These are phyloP conservation scores for Cystofilobasidium ferigula DNA, from an alignment of 768 basidiomycete species.

Conservation along the genomic window DNA sequence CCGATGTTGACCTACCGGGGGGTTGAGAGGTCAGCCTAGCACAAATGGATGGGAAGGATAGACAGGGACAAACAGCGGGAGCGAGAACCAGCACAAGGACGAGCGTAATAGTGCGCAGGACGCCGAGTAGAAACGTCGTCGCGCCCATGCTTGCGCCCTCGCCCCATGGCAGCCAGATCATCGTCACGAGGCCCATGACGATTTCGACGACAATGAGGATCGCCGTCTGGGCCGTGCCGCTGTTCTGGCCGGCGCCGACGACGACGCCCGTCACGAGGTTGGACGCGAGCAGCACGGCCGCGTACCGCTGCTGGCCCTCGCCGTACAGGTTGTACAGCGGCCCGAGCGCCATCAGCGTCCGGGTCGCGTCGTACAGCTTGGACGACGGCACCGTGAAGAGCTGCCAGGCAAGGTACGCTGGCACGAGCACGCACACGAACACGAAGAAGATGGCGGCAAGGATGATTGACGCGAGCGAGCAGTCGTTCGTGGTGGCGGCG, in stretches of 20 bases:
- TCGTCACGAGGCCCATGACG: constrained; percentile 55
- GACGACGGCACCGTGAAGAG: constrained; percentile 68
- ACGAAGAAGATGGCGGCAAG: constrained; percentile 74
- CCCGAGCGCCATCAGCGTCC: constrained; percentile 77
- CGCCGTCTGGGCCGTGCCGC: constrained; percentile 83
- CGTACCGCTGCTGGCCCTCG: constrained; percentile 80
- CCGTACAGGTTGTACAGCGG: constrained; percentile 92
- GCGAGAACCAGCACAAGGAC: constrained; percentile 83
- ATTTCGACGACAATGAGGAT: constrained; percentile 84
- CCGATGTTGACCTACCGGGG: constrained; percentile 68
- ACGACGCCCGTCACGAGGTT: constrained; percentile 73
- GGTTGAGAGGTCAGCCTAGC: constrained; percentile 29
- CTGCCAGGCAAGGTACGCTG: constrained; percentile 61
- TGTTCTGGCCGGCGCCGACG: constrained; percentile 78
- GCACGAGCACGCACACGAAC: constrained; percentile 65
- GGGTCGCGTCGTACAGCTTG: constrained; percentile 88
- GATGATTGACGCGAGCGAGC: constrained; percentile 51
- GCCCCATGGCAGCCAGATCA: constrained; percentile 93
- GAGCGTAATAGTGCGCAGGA: constrained; percentile 76
- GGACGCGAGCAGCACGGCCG: constrained; percentile 63
- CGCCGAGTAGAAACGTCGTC: constrained; percentile 84
- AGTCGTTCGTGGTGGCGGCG: constrained; percentile 38
- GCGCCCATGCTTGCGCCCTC: constrained; percentile 94
- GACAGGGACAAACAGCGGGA: constrained; percentile 39
- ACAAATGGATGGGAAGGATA: too few relatives aligned